Evolutionary conservation across 1,284 basidiomycete genomes (phyloP), one percentile per base, ranked within the genome.

Genomic region (Malassezia equina): DNA sequence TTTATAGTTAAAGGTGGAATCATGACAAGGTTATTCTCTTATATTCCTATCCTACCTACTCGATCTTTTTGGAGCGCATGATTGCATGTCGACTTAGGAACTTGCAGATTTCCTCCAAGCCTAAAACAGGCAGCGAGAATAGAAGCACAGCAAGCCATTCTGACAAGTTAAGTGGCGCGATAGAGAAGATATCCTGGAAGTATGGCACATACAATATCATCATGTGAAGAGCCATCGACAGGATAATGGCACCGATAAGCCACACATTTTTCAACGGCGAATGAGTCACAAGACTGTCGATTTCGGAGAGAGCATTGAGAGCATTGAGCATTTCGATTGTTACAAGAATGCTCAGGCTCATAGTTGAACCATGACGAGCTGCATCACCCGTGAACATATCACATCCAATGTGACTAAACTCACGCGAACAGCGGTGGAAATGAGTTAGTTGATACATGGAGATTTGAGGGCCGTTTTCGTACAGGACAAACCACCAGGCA

Each of bases 241-340:
- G 78, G 21, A 83, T 77, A 69, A 96, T 90, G 23, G 66, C 62
- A 21, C 51, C 54, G 45, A 73, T 53, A 21, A 98, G 82, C 80
- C 86, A 94, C 52, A 83, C 83, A 75, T 98, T 98, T 75, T 84
- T 85, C 90, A 91, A 94, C 15, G 94, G 77, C 1, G 93, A 90
- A 42, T 96, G 79, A 19, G 81, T 81, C 46, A 98, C 77, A 61
- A 98, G 77, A 61, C 86, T 89, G 78, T 96, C 93, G 75, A 94
- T 94, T 78, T 98, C 94, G n/a, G 87, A 90, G 32, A 98, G 80
- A 51, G 91, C 95, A 77, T 96, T 96, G 83, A 94, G 90, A 19
- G 93, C 93, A 78, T 98, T 98, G 79, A 95, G 90, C 94, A 98
- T 98, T 78, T 98, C 94, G 52, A 98, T 80, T n/a, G 80, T 78